Base-by-base conservation (phyloP, 1,284 basidiomycete species). In the Polyporus tsugae region DNA sequence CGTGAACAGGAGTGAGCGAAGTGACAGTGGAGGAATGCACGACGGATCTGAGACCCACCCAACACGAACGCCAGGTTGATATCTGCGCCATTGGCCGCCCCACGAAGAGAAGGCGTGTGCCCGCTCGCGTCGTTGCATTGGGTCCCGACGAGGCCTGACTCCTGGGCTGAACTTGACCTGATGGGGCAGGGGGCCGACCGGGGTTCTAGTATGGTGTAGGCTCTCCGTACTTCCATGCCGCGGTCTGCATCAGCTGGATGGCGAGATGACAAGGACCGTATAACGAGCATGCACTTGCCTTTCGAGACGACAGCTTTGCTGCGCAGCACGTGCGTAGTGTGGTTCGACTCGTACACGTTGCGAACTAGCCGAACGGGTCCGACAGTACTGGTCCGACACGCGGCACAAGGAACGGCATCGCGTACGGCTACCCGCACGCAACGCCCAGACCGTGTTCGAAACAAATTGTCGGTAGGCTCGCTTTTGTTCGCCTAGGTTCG, bases 181-280 rank as follows among this genome's bases (percentile, higher is more conserved):
- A 64, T 49, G 63, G 6, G 33, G 29, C n/a, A 29, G 36, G 41
- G 53, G 35, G 49, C 42, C 57, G 33, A 39, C 22, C 42, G 11
- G 42, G 17, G 63, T 64, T 64, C 63, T 49, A 59, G 55, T 58
- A 29, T 46, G 55, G 41, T 22, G 63, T 39, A 59, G 41, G 41
- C 55, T n/a, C 55, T 58, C 35, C 17, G 19, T 38, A 22, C 19
- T 7, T 49, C 11, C 46, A n/a, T 38, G 55, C 35, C 35, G 33
- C 35, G 35, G 35, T n/a, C 33, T n/a, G 10, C 53, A 17, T 38
- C 25, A 25, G 13, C 52, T 35, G 7, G 29, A 55, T 55, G 52
- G 22, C 15, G 15, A 36, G 55, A 58, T 38, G 55, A 58, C 33
- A 13, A 4, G n/a, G 19, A 19, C 55, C 55, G 19, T 6, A 58